phyloP scores from a whole-genome alignment of 2,329 filamentous ascomycete species.

The Trichoderma atroviride region DNA sequence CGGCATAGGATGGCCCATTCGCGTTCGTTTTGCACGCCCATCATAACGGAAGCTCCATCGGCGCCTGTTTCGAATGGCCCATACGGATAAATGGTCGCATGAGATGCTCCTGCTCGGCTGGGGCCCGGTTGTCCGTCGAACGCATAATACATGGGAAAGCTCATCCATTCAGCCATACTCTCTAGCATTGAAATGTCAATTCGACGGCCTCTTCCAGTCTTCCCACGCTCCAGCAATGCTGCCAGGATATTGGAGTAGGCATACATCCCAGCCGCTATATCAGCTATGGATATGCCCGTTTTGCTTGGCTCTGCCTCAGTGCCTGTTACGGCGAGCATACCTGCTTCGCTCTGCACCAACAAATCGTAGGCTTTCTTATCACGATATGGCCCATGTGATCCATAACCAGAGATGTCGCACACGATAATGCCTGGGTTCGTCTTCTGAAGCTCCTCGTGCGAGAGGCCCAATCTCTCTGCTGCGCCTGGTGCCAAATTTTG shows the following conservation, averaged over 20 bases:
- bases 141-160: constrained; percentile 58
- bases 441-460: constrained; percentile 46
- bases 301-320: constrained; percentile 49
- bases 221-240: constrained; percentile 51
- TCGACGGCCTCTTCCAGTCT: constrained; percentile 51
- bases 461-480: constrained; percentile 50
- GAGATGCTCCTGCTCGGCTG: constrained; percentile 51
- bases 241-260: constrained; percentile 55
- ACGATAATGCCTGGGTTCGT: constrained; percentile 52
- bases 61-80: constrained; percentile 54
- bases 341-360: constrained; percentile 57
- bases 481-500: constrained; percentile 58
- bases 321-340: constrained; percentile 55
- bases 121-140: constrained; percentile 49
- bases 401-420: constrained; percentile 58
- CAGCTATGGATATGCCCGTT: constrained; percentile 57
- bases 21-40: constrained; percentile 60
- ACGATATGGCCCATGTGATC: constrained; percentile 53
- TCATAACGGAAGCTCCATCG: constrained; percentile 54
- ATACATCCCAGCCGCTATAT: constrained; percentile 57
- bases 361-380: constrained; percentile 60
- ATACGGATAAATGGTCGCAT: constrained; percentile 60
- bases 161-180: constrained; percentile 62
- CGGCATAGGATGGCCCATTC: constrained; percentile 56
- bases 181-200: constrained; percentile 63